phyloP scores from a whole-genome alignment of 495 filamentous ascomycete genomes.

The Trichocladium antarcticum region DNA sequence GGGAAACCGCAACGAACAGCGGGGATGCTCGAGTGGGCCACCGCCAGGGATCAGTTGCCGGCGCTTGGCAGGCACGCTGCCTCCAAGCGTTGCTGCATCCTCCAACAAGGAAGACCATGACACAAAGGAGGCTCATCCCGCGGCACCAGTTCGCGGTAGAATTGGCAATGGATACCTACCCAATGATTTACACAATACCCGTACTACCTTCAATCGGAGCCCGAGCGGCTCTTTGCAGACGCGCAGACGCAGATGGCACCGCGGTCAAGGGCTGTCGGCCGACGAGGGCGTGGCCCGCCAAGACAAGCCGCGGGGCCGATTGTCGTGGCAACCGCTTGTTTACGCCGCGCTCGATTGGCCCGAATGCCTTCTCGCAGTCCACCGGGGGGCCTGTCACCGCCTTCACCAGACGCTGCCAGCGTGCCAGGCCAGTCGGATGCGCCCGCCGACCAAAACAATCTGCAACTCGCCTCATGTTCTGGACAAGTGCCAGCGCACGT shows the following conservation, averaged over 20 bases:
- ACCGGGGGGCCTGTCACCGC: constrained; percentile 1
- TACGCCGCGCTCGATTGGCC: constrained; percentile 7
- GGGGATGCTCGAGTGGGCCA: no score
- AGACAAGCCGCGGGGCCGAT: neutral
- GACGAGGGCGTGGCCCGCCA: neutral
- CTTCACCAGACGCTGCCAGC: neutral
- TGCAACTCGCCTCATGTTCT: constrained; percentile 3
- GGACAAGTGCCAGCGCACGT: constrained; percentile 21
- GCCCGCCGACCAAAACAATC: constrained; percentile 2
- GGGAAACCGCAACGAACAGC: no score
- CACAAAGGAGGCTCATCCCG: no score
- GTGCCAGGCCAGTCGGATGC: constrained; percentile 5
- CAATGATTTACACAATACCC: no score
- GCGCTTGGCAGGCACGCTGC: no score
- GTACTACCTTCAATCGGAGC: neutral
- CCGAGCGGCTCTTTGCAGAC: neutral
- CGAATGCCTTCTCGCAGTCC: neutral
- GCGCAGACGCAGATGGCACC: neutral
- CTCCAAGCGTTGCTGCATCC: no score
- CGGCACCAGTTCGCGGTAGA: no score
- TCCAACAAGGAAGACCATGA: no score
- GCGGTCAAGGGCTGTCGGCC: neutral
- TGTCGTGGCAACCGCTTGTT: constrained; percentile 10
- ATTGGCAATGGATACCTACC: no score
- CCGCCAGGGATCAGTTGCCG: no score